Conservation (phyloP, 1,284 basidiomycete genomes). For the Mycena sp. region DNA sequence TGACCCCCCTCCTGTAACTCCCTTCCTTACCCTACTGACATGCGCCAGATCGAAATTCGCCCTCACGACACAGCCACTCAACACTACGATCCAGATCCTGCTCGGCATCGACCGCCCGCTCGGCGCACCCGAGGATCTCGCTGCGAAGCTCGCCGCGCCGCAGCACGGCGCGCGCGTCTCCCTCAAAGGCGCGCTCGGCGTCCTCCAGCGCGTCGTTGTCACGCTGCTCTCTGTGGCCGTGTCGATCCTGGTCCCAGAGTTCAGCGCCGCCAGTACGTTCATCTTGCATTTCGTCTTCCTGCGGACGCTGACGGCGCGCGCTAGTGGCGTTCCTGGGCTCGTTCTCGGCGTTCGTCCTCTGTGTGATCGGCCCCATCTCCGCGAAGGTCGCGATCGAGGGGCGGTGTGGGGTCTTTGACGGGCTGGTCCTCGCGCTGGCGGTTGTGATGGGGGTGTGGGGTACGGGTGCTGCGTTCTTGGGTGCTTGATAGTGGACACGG, state of each 20-base stretch:
- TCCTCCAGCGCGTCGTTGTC: conserved; percentile 68
- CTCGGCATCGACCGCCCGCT: conserved; percentile 67
- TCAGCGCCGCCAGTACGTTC: conserved; percentile 80
- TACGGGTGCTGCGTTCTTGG: conserved; percentile 73
- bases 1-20: conserved; percentile 47
- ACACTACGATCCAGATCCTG: conserved; percentile 81
- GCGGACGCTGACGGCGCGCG: conserved; percentile 66
- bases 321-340: conserved; percentile 30
- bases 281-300: conserved; percentile 90
- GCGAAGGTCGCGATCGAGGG: conserved; percentile 26
- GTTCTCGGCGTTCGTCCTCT: conserved; percentile 30
- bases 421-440: conserved; percentile 62
- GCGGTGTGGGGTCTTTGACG: conserved; percentile 62
- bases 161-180: conserved; percentile 38
- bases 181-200: conserved; percentile 57
- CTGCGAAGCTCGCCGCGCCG: conserved; percentile 43
- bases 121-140: conserved; percentile 50
- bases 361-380: conserved; percentile 29
- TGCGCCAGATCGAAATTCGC: conserved; percentile 84
- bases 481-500: no score
- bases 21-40: conserved; percentile 20
- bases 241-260: conserved; percentile 86
- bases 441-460: conserved; percentile 81
- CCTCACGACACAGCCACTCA: conserved; percentile 86
- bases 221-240: conserved; percentile 70